Evolutionary conservation across 2,329 filamentous ascomycete genomes (phyloP), one percentile per base, ranked within the genome.

Genomic region (Pyrenophora seminiperda): DNA sequence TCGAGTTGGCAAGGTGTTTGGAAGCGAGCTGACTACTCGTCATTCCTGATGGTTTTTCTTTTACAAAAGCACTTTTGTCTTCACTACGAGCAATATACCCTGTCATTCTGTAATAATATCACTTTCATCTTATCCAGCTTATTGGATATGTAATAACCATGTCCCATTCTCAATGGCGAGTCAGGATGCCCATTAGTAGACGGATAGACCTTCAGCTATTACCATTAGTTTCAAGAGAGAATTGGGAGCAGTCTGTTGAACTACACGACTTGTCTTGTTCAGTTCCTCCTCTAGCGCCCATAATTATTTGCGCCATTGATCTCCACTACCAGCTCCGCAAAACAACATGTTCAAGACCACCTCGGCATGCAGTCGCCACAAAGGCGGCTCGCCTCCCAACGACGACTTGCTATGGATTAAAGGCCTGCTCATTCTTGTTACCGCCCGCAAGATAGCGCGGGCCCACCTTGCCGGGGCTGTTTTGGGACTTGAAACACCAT

Each of bases 401-500:
- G 50, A 47, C 50, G 41, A 33, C 44, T 22, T 48, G 40, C 42
- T 50, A 63, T 61, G 58, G 49, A 59, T 54, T 51, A 41, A 52
- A 60, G 53, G 56, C 52, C 41, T 40, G 46, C 39, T 45, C 38
- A 46, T 62, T n/a, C n/a, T 15, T 38, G 56, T 70, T 63, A 59
- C 66, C 68, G 68, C 68, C 66, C 59, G 63, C 50, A 46, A 46
- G 60, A 64, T 65, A 49, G 54, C 49, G 50, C 41, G 48, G 56
- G 38, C 44, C 54, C 54, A 53, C 13, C 15, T 20, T 46, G 41
- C 49, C 57, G 50, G 24, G 9, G 7, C 57, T 56, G 62, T 65
- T 66, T 65, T 51, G 56, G 52, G 55, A 59, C 53, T 51, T 71
- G 68, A 71, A 72, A 72, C 68, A 58, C 32, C 7, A 50, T 47